phyloP scores from a whole-genome alignment of 2,329 filamentous ascomycete species.

The Fusarium xyrophilum region DNA sequence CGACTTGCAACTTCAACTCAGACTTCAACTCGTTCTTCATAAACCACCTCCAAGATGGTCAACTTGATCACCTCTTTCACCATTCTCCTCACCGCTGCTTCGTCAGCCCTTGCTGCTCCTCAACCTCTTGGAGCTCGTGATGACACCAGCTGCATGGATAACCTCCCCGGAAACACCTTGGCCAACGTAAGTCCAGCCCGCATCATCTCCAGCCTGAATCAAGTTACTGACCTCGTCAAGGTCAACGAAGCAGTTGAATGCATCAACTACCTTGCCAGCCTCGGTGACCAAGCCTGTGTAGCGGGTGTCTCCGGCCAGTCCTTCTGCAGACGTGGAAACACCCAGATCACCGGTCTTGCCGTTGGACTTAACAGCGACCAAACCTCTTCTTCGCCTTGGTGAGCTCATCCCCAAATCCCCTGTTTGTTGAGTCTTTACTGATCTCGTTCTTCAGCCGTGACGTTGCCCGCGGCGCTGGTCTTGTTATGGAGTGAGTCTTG shows the following conservation, averaged over 20 bases:
- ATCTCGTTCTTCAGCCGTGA: not conserved
- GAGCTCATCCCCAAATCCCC: not conserved
- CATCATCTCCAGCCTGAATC: fast-evolving
- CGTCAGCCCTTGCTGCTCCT: conserved; percentile 1
- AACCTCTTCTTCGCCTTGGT: conserved; percentile 12
- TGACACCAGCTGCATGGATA: conserved; percentile 3
- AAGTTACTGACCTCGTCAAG: too few relatives aligned
- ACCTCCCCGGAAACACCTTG: not conserved
- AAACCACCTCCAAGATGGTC: conserved; percentile 14
- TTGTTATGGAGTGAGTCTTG: conserved; percentile 7
- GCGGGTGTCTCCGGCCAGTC: not conserved
- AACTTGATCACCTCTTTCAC: conserved; percentile 3
- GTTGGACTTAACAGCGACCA: not conserved
- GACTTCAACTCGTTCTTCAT: not conserved
- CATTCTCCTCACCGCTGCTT: not conserved
- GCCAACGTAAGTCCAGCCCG: conserved; percentile 6
- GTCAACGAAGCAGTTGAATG: conserved; percentile 14
- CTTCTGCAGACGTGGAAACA: conserved; percentile 20
- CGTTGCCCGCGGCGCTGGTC: conserved; percentile 13
- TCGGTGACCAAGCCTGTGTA: conserved; percentile 1
- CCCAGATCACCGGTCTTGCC: conserved; percentile 12
- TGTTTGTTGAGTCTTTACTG: not conserved
- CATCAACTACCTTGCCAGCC: conserved; percentile 22
- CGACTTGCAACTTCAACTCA: not conserved
- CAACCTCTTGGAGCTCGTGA: not conserved